Percentiles rank a stretch among this genome's conserved stretches.
Conservation (phyloP, 1,139 yeast genomes). For the Pichia sp. region DNA sequence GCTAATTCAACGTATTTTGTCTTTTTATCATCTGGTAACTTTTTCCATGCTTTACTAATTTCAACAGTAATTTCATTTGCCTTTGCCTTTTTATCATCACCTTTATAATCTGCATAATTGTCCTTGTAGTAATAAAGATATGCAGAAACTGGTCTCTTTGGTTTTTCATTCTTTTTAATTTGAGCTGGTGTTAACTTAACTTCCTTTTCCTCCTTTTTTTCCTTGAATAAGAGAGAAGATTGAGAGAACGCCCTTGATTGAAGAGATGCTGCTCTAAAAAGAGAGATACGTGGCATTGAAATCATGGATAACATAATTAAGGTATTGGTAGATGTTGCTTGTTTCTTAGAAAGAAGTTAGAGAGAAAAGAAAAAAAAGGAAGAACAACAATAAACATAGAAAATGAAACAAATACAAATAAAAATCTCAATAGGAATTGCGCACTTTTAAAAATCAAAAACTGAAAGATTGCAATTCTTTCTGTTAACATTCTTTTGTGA, state of each 20-base stretch:
- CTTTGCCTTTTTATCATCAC: background rate
- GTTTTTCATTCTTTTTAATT: constrained; percentile 18
- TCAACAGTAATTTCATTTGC: background rate
- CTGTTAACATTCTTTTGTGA: background rate
- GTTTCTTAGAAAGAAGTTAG: background rate
- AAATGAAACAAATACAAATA: background rate
- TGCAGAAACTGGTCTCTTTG: constrained; percentile 20
- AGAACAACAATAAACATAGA: background rate
- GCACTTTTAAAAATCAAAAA: background rate
- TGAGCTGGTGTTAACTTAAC: constrained; percentile 7
- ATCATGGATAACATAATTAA: constrained; percentile 2
- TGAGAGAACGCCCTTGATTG: constrained; percentile 4
- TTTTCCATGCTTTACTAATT: constrained; percentile 20
- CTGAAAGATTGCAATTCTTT: background rate
- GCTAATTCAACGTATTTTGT: constrained; percentile 10
- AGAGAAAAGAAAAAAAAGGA: background rate
- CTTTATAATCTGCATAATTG: constrained; percentile 11
- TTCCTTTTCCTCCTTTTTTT: constrained; percentile 3
- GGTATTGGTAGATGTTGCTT: background rate
- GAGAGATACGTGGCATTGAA: background rate
- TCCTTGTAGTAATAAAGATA: constrained; percentile 20
- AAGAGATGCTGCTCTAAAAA: background rate
- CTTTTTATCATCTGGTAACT: constrained; percentile 14
- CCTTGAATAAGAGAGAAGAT: constrained; percentile 4
- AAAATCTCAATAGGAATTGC: background rate